These are phyloP conservation scores for Lyophyllum atratum DNA, from an alignment of 768 basidiomycete genomes.

Conservation along the genomic window DNA sequence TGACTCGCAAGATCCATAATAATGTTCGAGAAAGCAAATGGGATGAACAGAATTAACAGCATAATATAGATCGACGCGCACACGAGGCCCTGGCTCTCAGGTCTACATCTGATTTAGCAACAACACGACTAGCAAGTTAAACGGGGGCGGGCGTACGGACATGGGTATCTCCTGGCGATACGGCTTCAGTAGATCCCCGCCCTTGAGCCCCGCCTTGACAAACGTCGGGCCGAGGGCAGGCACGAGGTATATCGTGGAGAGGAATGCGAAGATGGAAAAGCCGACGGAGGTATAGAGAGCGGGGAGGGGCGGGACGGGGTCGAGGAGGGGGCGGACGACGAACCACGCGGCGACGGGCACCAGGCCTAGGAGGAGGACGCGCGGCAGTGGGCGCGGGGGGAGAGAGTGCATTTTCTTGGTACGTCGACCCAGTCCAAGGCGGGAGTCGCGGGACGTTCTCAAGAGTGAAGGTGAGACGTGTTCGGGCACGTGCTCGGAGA, in stretches of 20 bases:
- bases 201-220: constrained; percentile 78
- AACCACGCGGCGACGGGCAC: constrained; percentile 76
- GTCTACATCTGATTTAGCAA: constrained; percentile 49
- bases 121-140: not conserved
- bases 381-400: constrained; percentile 51
- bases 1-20: constrained; percentile 50
- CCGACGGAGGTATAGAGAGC: constrained; percentile 80
- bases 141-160: constrained; percentile 38
- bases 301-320: constrained; percentile 68
- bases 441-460: not conserved
- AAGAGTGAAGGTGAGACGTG: not conserved
- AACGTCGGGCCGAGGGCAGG: constrained; percentile 85
- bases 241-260: constrained; percentile 74
- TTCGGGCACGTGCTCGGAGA: constrained; percentile 18
- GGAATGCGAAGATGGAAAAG: constrained; percentile 80
- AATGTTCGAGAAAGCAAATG: constrained; percentile 87
- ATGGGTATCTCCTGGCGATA: constrained; percentile 60
- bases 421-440: not conserved
- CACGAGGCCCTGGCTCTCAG: constrained; percentile 92
- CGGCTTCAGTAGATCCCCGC: constrained; percentile 84
- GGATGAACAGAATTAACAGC: constrained; percentile 88
- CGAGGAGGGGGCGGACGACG: constrained; percentile 68
- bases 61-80: constrained; percentile 89
- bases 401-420: constrained; percentile 24
- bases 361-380: constrained; percentile 55